phyloP scores from a whole-genome alignment of 768 basidiomycete species.

The Coprinopsis sp. region DNA sequence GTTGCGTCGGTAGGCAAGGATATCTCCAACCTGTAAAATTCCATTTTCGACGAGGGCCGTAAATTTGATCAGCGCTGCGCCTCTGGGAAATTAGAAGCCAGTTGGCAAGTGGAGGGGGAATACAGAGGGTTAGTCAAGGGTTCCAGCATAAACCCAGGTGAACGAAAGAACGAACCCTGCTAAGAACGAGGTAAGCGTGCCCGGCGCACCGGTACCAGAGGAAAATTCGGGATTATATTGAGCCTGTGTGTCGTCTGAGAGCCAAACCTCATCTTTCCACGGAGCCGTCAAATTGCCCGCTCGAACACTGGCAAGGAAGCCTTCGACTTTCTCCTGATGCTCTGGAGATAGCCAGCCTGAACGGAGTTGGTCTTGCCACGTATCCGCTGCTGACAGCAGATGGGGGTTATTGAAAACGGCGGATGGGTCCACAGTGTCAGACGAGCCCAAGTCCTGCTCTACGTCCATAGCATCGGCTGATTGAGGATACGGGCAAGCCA shows the following conservation, averaged over 20 bases:
- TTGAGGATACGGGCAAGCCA: constrained; percentile 37
- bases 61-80: constrained; percentile 42
- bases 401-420: constrained; percentile 47
- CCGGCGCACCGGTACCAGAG: not conserved
- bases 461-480: constrained; percentile 13
- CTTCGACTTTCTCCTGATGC: constrained; percentile 36
- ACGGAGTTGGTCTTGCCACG: constrained; percentile 58
- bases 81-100: constrained; percentile 17
- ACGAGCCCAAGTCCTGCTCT: constrained; percentile 1
- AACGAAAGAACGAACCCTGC: constrained; percentile 29
- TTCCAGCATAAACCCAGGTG: not conserved
- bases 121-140: not conserved
- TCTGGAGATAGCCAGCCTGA: constrained; percentile 45
- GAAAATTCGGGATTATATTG: constrained; percentile 5
- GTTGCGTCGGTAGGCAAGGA: constrained; percentile 48
- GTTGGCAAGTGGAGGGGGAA: not conserved
- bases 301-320: constrained; percentile 39
- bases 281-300: constrained; percentile 46
- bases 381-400: constrained; percentile 49
- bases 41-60: constrained; percentile 39
- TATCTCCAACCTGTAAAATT: constrained; percentile 47
- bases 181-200: constrained; percentile 10
- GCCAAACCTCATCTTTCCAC: constrained; percentile 66
- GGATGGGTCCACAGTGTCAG: constrained; percentile 24
- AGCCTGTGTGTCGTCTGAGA: constrained; percentile 32